phyloP scores from a whole-genome alignment of 2,329 filamentous ascomycete genomes.

The Aspergillus clavatus region DNA sequence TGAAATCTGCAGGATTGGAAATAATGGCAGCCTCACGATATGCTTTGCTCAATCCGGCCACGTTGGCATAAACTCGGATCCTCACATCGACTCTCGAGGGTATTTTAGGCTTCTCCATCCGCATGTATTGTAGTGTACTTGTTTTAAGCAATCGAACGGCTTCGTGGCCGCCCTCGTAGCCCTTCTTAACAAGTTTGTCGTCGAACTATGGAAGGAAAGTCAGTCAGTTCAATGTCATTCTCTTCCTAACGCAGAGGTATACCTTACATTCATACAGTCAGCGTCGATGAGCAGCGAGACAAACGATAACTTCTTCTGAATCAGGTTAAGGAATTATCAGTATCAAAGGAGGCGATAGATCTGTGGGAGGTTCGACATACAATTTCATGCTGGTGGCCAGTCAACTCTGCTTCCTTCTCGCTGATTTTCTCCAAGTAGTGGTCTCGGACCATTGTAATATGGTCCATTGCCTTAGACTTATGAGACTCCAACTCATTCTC shows the following conservation, averaged over 20 bases:
- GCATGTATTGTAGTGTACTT: conserved; percentile 22
- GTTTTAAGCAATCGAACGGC: conserved; percentile 24
- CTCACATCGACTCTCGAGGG: conserved; percentile 24
- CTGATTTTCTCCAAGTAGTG: too few relatives aligned
- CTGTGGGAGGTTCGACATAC: too few relatives aligned
- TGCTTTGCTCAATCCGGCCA: conserved; percentile 31
- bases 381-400: too few relatives aligned
- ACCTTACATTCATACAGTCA: conserved; percentile 36
- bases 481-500: too few relatives aligned
- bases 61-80: conserved; percentile 39
- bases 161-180: conserved; percentile 28
- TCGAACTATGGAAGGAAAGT: conserved; percentile 24
- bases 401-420: too few relatives aligned
- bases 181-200: conserved; percentile 28
- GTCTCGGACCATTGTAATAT: too few relatives aligned
- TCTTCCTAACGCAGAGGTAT: not conserved
- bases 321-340: too few relatives aligned
- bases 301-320: conserved; percentile 20
- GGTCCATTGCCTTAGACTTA: too few relatives aligned
- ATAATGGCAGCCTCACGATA: conserved; percentile 31
- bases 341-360: too few relatives aligned
- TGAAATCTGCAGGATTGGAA: conserved; percentile 19
- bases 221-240: not conserved
- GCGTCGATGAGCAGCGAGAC: conserved; percentile 38
- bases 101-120: conserved; percentile 11